Conservation (phyloP, 1,284 basidiomycete genomes). For the Tilletia horrida region DNA sequence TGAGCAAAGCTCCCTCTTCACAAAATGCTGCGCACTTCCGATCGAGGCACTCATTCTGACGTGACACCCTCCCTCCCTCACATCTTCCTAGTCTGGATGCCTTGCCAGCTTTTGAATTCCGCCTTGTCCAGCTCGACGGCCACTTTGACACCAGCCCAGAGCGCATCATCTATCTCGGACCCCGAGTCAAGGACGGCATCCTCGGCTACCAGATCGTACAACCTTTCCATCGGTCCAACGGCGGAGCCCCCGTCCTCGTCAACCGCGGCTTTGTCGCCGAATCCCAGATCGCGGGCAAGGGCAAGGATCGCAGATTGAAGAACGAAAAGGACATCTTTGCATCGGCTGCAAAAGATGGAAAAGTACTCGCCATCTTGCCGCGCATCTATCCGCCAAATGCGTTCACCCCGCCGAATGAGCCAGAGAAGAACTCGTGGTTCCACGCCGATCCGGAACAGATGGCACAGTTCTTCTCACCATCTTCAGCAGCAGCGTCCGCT, state of each 20-base stretch:
- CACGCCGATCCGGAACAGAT: constrained; percentile 79
- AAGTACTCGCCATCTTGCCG: constrained; percentile 34
- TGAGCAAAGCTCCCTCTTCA: constrained; percentile 57
- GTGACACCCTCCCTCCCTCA: neutral
- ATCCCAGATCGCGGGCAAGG: constrained; percentile 54
- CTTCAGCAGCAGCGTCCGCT: neutral
- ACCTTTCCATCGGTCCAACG: constrained; percentile 68
- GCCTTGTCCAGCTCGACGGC: constrained; percentile 41
- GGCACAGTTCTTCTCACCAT: constrained; percentile 63
- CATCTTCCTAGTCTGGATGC: constrained; percentile 27
- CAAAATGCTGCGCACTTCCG: too few relatives aligned
- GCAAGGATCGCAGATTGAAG: constrained; percentile 11
- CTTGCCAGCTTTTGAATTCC: constrained; percentile 42
- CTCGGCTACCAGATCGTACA: constrained; percentile 82
- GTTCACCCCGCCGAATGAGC: constrained; percentile 86
- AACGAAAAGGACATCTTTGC: constrained; percentile 36
- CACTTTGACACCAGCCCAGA: constrained; percentile 62
- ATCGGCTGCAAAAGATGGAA: neutral
- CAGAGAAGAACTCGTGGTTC: constrained; percentile 76
- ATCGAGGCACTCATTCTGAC: too few relatives aligned
- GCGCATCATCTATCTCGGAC: constrained; percentile 77
- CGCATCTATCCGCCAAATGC: constrained; percentile 59
- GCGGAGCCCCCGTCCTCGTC: constrained; percentile 64
- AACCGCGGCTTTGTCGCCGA: constrained; percentile 79
- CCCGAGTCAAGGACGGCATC: constrained; percentile 79